These are phyloP conservation scores for Phytophthora niederhauseri DNA, from an alignment of 352 stramenopile species.

Conservation along the genomic window DNA sequence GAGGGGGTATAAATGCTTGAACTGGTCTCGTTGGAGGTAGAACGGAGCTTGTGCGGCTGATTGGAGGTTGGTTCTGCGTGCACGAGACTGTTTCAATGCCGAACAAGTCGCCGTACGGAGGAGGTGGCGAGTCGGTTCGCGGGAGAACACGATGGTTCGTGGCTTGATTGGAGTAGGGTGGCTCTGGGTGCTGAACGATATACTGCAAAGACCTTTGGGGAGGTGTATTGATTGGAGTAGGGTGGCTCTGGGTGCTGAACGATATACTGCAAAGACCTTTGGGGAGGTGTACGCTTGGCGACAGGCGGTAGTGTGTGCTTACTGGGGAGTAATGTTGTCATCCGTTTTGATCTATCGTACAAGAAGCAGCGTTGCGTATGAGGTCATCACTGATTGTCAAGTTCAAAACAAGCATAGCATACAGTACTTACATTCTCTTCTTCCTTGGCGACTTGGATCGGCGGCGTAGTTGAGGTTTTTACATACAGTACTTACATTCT, in stretches of 20 bases:
- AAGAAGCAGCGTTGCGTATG: not conserved
- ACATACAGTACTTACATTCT: slow-evolving; percentile 21
- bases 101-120: slow-evolving; percentile 68
- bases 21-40: slow-evolving; percentile 12
- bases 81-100: slow-evolving; percentile 62
- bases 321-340: slow-evolving; percentile 10
- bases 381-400: not conserved
- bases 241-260: slow-evolving; percentile 12
- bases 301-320: slow-evolving; percentile 37
- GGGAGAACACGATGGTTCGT: slow-evolving; percentile 11
- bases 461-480: no score
- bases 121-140: slow-evolving; percentile 48
- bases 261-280: slow-evolving; percentile 33
- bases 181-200: slow-evolving; percentile 17
- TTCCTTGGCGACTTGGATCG: slow-evolving; percentile 27
- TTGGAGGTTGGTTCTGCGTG: slow-evolving; percentile 9
- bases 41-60: slow-evolving; percentile 4
- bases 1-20: not conserved
- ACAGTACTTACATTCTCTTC: slow-evolving; percentile 26
- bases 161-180: slow-evolving; percentile 21
- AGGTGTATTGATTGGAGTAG: slow-evolving; percentile 21
- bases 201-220: slow-evolving; percentile 29
- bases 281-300: slow-evolving; percentile 14
- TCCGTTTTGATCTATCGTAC: slow-evolving; percentile 15
- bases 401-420: not conserved